Base-by-base conservation (phyloP, 345 rosid genomes). In the Camelina sativa region DNA sequence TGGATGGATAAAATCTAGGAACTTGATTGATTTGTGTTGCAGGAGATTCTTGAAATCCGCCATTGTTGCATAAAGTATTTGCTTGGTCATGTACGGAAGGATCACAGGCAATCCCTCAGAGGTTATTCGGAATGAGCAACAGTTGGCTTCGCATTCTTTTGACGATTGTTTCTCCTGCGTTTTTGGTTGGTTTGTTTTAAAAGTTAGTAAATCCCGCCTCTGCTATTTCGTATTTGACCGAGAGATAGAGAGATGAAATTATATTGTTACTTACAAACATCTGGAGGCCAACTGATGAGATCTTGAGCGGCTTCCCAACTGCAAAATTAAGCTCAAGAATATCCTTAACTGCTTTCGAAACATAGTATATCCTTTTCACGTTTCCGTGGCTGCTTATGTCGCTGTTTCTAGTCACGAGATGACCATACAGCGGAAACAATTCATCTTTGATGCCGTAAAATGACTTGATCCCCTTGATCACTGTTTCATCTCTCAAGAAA, bases 281-380 rank as follows among this genome's bases (percentile, higher is more conserved):
- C 83, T 95, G 89, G 66, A 95, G 80, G 83, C 99, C 98, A 12
- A 92, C 85, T 15, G 97, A 95, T 66, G 98, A 79, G 16, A 95
- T 87, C 86, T 95, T 95, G 56, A 95, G 89, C 79, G 83, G 92
- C 83, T 89, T 88, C 23, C 94, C 98, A 76, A 79, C 90, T 35
- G 57, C 79, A 76, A 84, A 82, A 79, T 95, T 95, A 65, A 92
- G 87, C 72, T 88, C 90, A 50, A 90, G 84, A 76, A 84, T 86
- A 73, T 89, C 83, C 80, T 87, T 92, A 56, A 92, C 90, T 5
- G 99, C 88, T 77, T 80, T 89, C 1, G 98, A 92, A 68, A 95
- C 83, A 38, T 92, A 92, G 86, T 92, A 90, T 74, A 95, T 85
- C 83, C 98, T 86, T 87, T 95, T 95, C 81, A 92, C 98, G 47